Evolutionary conservation across 2,329 filamentous ascomycete species (phyloP), one percentile per base, ranked within the genome.

Genomic region (Canariomyces notabilis): DNA sequence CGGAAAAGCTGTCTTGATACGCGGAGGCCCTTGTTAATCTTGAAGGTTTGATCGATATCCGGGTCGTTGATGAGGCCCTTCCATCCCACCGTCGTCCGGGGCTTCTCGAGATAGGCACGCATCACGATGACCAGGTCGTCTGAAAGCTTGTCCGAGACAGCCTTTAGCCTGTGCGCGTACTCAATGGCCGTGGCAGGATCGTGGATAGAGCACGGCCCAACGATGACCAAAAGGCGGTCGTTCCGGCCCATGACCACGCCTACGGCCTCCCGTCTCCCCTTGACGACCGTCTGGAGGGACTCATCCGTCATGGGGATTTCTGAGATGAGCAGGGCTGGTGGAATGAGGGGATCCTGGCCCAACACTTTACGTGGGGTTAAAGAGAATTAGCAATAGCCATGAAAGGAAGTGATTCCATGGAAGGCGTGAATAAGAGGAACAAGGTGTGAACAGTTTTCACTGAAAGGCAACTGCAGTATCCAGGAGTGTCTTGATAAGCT

Each of bases 41-140:
- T 82, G 84, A 87, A 98, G 63, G 85, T 93, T 67, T 93, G 85
- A 68, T 98, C 89, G 66, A 98, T 95, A 62, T 97, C 90, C 2
- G 93, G 93, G 68, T 98, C 93, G 71, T 98, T 98, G 77, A 98
- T 96, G 67, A 98, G 77, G 42, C 93, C 93, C 74, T 98, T 98
- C 93, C 93, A 98, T 64, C 93, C 93, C 40, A 98, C 90, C 0
- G 93, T 98, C 40, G 93, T 98, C 51, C 93, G 85, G 34, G 93
- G 93, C 78, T 98, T 98, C 77, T 98, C 93, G 42, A 98, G 85
- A 79, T 98, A 98, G 64, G 90, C 89, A 60, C 93, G 88, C 93
- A 98, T 98, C 62, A 98, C 83, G 66, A 98, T 87, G 67, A 83
- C 83, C 37, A 98, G 77, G 65, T 97, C 90, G 59, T 82, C 75